phyloP scores from a whole-genome alignment of 441 rosid species.

The Manihot esculenta region DNA sequence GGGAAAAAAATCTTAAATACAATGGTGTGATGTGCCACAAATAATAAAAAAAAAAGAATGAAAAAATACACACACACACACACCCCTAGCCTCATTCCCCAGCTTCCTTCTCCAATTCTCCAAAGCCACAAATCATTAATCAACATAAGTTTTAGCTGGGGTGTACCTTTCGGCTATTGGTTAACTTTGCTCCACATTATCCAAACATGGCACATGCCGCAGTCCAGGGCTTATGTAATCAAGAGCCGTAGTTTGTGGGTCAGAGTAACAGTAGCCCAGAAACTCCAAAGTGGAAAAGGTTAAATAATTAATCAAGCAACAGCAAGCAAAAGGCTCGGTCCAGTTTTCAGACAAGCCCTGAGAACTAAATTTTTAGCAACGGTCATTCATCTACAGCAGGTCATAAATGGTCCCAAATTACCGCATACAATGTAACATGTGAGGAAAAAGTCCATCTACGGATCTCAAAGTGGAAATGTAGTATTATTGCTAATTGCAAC shows the following conservation, averaged over 20 bases:
- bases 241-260: not conserved
- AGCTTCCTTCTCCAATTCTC: no score
- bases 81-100: no score
- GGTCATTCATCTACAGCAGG: not conserved
- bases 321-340: not conserved
- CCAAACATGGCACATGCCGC: slow-evolving; percentile 3
- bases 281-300: not conserved
- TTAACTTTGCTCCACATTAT: not conserved
- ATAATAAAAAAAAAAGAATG: no score
- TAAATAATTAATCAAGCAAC: not conserved
- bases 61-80: no score
- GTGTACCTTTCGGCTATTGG: not conserved
- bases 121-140: no score
- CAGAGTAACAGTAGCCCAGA: not conserved
- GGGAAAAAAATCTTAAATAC: no score
- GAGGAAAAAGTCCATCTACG: not conserved
- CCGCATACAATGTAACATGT: not conserved
- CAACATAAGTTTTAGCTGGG: not conserved
- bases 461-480: not conserved
- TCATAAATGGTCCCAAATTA: not conserved
- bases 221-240: not conserved
- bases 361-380: not conserved
- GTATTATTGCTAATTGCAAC: slow-evolving; percentile 1
- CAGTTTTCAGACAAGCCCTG: not conserved
- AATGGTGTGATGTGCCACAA: no score